Conservation (phyloP, 2,329 filamentous ascomycete species). For the Apiospora kogelbergensis region DNA sequence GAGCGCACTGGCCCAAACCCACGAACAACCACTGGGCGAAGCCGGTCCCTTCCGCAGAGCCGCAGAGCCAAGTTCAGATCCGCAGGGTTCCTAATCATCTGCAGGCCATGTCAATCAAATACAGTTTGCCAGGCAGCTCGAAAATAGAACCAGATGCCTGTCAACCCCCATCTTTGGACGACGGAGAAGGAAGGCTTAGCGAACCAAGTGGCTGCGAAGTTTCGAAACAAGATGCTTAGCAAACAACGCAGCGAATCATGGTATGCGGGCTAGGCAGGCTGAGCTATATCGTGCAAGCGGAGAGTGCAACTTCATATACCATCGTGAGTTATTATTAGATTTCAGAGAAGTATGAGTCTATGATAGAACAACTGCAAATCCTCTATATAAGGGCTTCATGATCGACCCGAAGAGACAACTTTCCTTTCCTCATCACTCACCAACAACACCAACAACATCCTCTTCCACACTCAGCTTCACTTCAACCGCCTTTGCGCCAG, state of each 20-base stretch:
- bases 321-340: neutral
- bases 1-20: neutral
- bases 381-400: neutral
- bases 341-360: neutral
- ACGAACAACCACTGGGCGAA: neutral
- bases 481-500: neutral
- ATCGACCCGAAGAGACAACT: neutral
- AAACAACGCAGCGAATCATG: neutral
- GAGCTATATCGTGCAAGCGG: neutral
- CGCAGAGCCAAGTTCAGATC: neutral
- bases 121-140: neutral
- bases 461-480: neutral
- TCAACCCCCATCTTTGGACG: neutral
- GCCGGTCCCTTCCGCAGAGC: neutral
- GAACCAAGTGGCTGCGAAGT: neutral
- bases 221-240: neutral
- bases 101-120: neutral
- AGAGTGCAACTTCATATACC: neutral
- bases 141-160: neutral
- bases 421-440: slow-evolving; percentile 3
- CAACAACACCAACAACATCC: slow-evolving; percentile 4
- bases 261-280: neutral
- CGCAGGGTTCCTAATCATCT: neutral
- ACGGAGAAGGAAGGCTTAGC: neutral
- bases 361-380: neutral